These are phyloP conservation scores for Angophora floribunda DNA, from an alignment of 345 rosid species.

Conservation along the genomic window DNA sequence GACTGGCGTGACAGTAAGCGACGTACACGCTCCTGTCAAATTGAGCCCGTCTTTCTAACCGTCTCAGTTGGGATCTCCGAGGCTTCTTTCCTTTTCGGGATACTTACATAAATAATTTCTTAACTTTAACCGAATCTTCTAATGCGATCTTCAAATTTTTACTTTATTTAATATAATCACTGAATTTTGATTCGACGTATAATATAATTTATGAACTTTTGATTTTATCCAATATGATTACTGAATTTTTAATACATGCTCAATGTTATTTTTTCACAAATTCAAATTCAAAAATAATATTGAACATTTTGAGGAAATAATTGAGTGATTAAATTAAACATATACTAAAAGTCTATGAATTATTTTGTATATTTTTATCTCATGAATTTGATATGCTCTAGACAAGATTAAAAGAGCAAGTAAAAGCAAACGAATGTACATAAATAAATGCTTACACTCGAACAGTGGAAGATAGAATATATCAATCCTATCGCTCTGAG, in stretches of 20 bases:
- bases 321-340: accelerated
- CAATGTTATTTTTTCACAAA: accelerated
- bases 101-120: too few relatives aligned
- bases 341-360: accelerated
- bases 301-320: accelerated
- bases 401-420: background rate
- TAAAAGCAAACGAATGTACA: background rate
- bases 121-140: too few relatives aligned
- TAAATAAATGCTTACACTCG: too few relatives aligned
- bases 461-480: background rate
- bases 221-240: accelerated
- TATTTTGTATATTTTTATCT: too few relatives aligned
- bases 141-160: too few relatives aligned
- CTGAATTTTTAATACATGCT: too few relatives aligned
- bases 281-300: accelerated
- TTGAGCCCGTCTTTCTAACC: background rate
- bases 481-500: accelerated
- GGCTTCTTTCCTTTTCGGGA: background rate
- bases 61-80: background rate
- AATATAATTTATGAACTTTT: too few relatives aligned
- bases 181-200: too few relatives aligned
- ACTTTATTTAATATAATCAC: accelerated
- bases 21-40: background rate
- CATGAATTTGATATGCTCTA: background rate
- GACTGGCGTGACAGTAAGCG: background rate